A percentile compares a stretch with the other conserved stretches of the same genome.
phyloP scores from a whole-genome alignment of 768 basidiomycete genomes.

The Boletus fagicola region DNA sequence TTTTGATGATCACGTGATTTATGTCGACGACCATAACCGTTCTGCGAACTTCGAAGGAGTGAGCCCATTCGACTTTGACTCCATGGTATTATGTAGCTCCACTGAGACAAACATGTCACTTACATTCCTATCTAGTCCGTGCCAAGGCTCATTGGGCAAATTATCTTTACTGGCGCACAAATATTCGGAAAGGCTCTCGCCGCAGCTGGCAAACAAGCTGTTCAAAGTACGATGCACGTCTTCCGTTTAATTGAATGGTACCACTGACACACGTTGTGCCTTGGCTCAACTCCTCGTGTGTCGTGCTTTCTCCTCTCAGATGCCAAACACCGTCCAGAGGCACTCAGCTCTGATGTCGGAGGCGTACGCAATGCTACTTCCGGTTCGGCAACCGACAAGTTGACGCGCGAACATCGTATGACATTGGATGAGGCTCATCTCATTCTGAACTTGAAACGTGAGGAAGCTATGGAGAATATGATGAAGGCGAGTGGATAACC shows the following conservation, averaged over 20 bases:
- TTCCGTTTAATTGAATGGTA: neutral
- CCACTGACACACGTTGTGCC: neutral
- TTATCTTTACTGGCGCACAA: slow-evolving; percentile 69
- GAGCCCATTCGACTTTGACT: slow-evolving; percentile 5
- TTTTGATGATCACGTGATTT: slow-evolving; percentile 25
- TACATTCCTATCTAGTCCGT: slow-evolving; percentile 53
- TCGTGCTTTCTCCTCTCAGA: slow-evolving; percentile 46
- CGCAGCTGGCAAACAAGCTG: slow-evolving; percentile 89
- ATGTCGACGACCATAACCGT: neutral
- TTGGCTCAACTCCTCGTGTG: neutral
- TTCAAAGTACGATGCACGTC: slow-evolving; percentile 68
- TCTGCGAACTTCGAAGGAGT: neutral
- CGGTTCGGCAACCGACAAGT: slow-evolving; percentile 71
- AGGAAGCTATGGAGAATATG: slow-evolving; percentile 63
- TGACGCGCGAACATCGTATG: slow-evolving; percentile 88
- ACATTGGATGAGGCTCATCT: slow-evolving; percentile 92
- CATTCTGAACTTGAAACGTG: slow-evolving; percentile 84
- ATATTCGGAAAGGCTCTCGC: slow-evolving; percentile 90
- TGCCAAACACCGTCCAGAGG: slow-evolving; percentile 78
- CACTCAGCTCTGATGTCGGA: slow-evolving; percentile 62
- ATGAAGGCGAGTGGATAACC: slow-evolving; percentile 54
- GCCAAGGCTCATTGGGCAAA: slow-evolving; percentile 77
- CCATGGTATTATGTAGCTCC: slow-evolving; percentile 23
- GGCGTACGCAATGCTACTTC: slow-evolving; percentile 75
- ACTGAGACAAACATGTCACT: neutral